A percentile compares a stretch with the other conserved stretches of the same genome.
Evolutionary conservation across 257 asterid species (phyloP).

Genomic region (Solanum piurae): DNA sequence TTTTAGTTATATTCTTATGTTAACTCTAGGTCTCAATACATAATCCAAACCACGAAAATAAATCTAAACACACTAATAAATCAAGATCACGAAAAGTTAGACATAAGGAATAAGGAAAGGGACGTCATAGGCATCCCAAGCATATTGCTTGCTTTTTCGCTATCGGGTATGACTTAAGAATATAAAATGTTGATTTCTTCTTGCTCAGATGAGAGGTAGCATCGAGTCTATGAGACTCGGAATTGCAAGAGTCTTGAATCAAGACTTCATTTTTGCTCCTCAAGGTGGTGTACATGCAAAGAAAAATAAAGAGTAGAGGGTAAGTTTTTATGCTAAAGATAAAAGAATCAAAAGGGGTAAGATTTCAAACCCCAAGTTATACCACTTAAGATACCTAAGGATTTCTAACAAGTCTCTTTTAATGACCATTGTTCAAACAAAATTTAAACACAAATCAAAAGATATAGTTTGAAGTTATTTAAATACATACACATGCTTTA

Average conservation of each 20-base stretch:
- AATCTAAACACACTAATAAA: neutral
- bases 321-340: neutral
- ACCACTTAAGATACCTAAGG: neutral
- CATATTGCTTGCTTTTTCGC: neutral
- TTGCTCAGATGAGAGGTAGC: neutral
- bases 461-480: too few relatives aligned
- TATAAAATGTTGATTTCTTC: neutral
- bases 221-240: neutral
- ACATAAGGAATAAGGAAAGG: neutral
- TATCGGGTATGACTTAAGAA: neutral
- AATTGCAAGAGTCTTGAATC: neutral
- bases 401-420: neutral
- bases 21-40: neutral
- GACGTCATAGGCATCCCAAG: neutral
- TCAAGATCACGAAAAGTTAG: neutral
- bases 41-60: neutral
- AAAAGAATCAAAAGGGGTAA: too few relatives aligned
- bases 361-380: too few relatives aligned
- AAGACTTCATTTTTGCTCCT: neutral
- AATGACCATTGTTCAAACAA: neutral
- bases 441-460: too few relatives aligned
- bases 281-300: neutral
- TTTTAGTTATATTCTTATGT: neutral
- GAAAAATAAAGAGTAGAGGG: neutral
- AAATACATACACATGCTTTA: too few relatives aligned